phyloP scores from a whole-genome alignment of 2,329 filamentous ascomycete genomes.

The Calonectria montana region DNA sequence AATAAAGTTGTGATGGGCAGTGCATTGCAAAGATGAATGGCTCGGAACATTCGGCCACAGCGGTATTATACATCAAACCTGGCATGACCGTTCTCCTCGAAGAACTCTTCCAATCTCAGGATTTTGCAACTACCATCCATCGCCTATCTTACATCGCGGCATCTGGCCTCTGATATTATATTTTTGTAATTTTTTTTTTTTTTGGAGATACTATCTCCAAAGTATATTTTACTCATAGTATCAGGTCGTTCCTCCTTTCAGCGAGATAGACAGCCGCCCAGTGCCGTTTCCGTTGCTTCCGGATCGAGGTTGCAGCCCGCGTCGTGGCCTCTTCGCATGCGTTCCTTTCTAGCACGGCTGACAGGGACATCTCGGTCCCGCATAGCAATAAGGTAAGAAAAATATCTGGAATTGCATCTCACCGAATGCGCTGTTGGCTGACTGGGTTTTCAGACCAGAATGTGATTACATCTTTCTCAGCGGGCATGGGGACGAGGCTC shows the following conservation, averaged over 20 bases:
- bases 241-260: neutral
- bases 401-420: no score
- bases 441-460: neutral
- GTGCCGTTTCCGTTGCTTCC: neutral
- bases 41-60: neutral
- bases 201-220: no score
- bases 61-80: neutral
- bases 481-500: neutral
- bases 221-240: neutral
- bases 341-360: neutral
- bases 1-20: neutral
- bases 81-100: neutral
- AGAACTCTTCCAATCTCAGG: neutral
- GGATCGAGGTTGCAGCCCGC: neutral
- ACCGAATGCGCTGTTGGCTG: neutral
- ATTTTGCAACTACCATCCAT: neutral
- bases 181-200: neutral
- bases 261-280: neutral
- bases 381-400: neutral
- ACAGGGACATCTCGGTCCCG: neutral
- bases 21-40: neutral
- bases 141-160: neutral
- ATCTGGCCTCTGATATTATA: neutral
- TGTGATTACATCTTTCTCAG: neutral
- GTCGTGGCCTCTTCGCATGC: neutral